Base-by-base conservation (phyloP, 495 filamentous ascomycete genomes). In the Lepraria neglecta region DNA sequence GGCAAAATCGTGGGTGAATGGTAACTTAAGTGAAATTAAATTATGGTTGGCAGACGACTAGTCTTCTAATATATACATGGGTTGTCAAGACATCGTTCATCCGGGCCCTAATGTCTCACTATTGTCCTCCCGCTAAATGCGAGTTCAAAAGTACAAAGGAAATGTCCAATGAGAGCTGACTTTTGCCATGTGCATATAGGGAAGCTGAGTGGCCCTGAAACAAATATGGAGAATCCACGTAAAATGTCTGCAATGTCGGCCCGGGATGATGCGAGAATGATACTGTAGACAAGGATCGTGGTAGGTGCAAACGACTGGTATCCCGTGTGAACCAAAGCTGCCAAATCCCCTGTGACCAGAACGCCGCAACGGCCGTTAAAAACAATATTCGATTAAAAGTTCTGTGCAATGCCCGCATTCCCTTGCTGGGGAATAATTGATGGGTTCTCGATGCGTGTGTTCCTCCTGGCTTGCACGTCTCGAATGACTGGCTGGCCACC, bases 351-450 rank as follows among this genome's bases (percentile, higher is more conserved):
- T 31, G 7, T 43, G 35, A 61, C 50, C 59, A 35, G 40, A 61
- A 59, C 51, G 45, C 30, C 60, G 63, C 28, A 27, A 42, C 30
- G 38, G 43, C 43, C 56, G 31, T 11, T 38, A 38, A 6, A n/a
- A 17, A 14, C 11, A 14, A 51, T 24, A 1, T 17, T 55, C 14
- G 27, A 56, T 73, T 80, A 98, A 67, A 98, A 98, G 68, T 98
- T 98, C 71, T 97, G 94, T n/a, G 94, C 90, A 69, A 98, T 98
- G 54, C 94, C 94, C 33, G 91, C 89, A 67, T 88, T 95, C 31
- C 84, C 87, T 77, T 94, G 90, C 70, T 92, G 87, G 12, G 91
- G 91, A 66, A 88, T 92, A 43, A 95, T 86, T 4, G 78, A 78
- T 3, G 91, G 88, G 69, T 88, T 96, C 72, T 97, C 90, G 54